These are phyloP conservation scores for Dimargaris xerosporica DNA, from an alignment of 192 early-diverging fungal species.

Conservation along the genomic window DNA sequence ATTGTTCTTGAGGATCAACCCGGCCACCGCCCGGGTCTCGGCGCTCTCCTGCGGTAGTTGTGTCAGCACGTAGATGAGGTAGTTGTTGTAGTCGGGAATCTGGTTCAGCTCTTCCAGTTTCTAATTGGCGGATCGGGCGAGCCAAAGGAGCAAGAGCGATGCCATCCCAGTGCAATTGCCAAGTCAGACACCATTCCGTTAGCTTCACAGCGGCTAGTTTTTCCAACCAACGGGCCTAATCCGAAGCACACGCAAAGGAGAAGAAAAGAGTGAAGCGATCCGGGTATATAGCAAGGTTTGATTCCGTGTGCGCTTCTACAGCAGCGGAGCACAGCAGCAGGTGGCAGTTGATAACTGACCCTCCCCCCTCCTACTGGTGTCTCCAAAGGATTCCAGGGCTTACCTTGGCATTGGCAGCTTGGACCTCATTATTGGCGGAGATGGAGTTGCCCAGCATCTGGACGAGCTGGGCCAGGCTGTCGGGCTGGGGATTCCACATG, in stretches of 20 bases:
- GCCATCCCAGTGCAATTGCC: too few relatives aligned
- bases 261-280: too few relatives aligned
- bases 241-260: too few relatives aligned
- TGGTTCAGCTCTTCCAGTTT: slow-evolving; percentile 57
- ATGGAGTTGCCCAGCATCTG: slow-evolving; percentile 62
- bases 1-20: slow-evolving; percentile 66
- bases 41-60: slow-evolving; percentile 45
- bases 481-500: slow-evolving; percentile 60
- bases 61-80: slow-evolving; percentile 77
- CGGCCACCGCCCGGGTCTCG: slow-evolving; percentile 66
- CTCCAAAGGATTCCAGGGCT: neutral
- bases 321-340: too few relatives aligned
- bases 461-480: slow-evolving; percentile 59
- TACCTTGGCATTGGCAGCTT: slow-evolving; percentile 65
- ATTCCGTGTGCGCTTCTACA: too few relatives aligned
- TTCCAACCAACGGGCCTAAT: too few relatives aligned
- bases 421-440: slow-evolving; percentile 47
- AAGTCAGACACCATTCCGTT: too few relatives aligned
- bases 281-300: too few relatives aligned
- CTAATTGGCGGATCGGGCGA: slow-evolving; percentile 22
- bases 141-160: neutral
- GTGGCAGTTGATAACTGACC: too few relatives aligned
- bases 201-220: too few relatives aligned
- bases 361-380: too few relatives aligned
- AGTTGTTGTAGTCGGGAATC: slow-evolving; percentile 80